phyloP scores from a whole-genome alignment of 768 basidiomycete genomes.

The Udeniomyces megalosporus region DNA sequence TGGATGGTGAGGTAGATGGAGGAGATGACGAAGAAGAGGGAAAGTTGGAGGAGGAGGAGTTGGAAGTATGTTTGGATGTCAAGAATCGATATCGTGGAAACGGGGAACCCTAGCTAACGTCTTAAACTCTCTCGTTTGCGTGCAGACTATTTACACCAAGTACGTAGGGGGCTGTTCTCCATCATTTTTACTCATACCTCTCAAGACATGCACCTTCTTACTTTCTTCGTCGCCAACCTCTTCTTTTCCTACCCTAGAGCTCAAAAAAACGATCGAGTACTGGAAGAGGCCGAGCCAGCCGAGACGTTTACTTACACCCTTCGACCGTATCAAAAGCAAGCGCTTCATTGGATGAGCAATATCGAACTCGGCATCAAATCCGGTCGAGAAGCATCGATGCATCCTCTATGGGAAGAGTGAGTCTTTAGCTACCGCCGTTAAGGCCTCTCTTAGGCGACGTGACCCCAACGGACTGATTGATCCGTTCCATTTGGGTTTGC shows the following conservation, averaged over 20 bases:
- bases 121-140: slow-evolving; percentile 36
- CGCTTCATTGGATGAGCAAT: slow-evolving; percentile 77
- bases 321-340: slow-evolving; percentile 78
- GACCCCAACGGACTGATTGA: background rate
- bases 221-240: slow-evolving; percentile 6
- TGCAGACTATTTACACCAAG: slow-evolving; percentile 73
- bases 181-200: too few species aligned
- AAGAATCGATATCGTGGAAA: too few species aligned
- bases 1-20: slow-evolving; percentile 31
- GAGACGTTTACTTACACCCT: slow-evolving; percentile 42
- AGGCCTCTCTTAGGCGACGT: background rate
- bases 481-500: slow-evolving; percentile 5
- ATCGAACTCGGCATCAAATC: slow-evolving; percentile 60
- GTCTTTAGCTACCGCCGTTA: slow-evolving; percentile 19
- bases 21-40: slow-evolving; percentile 68
- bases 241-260: slow-evolving; percentile 40
- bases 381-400: slow-evolving; percentile 55
- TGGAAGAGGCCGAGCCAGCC: slow-evolving; percentile 69
- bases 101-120: too few species aligned
- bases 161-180: too few species aligned
- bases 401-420: slow-evolving; percentile 89
- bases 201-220: too few species aligned
- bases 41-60: slow-evolving; percentile 57
- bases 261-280: slow-evolving; percentile 55
- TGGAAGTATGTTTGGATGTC: too few species aligned